phyloP scores from a whole-genome alignment of 2,329 filamentous ascomycete species.

The Colletotrichum sojae region DNA sequence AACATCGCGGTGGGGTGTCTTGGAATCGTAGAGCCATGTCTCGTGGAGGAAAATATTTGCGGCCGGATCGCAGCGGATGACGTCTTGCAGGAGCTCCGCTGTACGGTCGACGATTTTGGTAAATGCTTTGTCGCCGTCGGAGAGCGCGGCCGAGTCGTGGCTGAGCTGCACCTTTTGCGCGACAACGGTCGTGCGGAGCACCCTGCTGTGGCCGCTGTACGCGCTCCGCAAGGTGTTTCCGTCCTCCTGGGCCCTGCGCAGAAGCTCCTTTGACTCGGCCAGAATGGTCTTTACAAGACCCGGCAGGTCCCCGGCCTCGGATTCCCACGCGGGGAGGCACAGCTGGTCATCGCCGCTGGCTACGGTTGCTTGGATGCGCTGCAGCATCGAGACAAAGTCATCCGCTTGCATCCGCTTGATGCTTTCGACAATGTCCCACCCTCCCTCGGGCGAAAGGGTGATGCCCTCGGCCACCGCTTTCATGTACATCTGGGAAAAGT shows the following conservation, averaged over 20 bases:
- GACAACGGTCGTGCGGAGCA: slow-evolving; percentile 82
- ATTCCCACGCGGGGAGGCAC: slow-evolving; percentile 51
- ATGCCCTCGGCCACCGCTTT: slow-evolving; percentile 72
- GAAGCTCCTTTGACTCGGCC: slow-evolving; percentile 62
- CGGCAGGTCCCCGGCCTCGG: slow-evolving; percentile 50
- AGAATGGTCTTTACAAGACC: slow-evolving; percentile 57
- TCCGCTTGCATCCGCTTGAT: slow-evolving; percentile 73
- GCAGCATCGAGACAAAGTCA: slow-evolving; percentile 59
- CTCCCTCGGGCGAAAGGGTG: slow-evolving; percentile 57
- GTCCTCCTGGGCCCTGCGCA: slow-evolving; percentile 59
- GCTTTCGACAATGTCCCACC: slow-evolving; percentile 68
- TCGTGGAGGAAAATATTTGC: slow-evolving; percentile 75
- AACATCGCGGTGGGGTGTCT: slow-evolving; percentile 78
- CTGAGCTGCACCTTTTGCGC: slow-evolving; percentile 87
- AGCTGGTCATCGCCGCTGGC: slow-evolving; percentile 54
- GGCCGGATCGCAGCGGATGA: slow-evolving; percentile 54
- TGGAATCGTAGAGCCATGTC: slow-evolving; percentile 81
- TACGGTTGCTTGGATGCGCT: slow-evolving; percentile 56
- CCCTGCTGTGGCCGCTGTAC: slow-evolving; percentile 79
- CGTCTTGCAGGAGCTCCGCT: slow-evolving; percentile 61
- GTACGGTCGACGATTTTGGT: slow-evolving; percentile 75
- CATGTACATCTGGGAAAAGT: slow-evolving; percentile 72
- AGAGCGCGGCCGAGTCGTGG: slow-evolving; percentile 79
- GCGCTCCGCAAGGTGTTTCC: slow-evolving; percentile 76
- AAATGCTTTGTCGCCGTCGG: slow-evolving; percentile 79